phyloP scores from a whole-genome alignment of 805 yeast genomes.

The Schwanniomyces yamadae region DNA sequence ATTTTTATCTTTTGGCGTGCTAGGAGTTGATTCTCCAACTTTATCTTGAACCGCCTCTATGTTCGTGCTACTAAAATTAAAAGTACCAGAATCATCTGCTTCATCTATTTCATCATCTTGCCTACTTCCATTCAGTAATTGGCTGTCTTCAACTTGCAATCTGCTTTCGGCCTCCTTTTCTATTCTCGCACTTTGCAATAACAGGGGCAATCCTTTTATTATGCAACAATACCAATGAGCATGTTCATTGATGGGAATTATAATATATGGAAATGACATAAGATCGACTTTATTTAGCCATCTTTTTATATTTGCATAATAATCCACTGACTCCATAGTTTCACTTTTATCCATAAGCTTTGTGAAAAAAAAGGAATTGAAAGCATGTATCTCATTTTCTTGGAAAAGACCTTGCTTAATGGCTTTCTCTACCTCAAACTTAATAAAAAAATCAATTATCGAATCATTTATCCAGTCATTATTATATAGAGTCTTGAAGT shows the following conservation, averaged over 20 bases:
- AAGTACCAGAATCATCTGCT: background rate
- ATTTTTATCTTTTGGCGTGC: background rate
- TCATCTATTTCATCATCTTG: background rate
- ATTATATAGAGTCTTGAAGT: constrained; percentile 74
- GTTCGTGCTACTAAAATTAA: background rate
- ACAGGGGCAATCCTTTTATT: constrained; percentile 51
- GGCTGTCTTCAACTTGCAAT: background rate
- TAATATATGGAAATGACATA: constrained; percentile 54
- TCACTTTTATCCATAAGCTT: constrained; percentile 45
- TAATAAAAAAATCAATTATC: constrained; percentile 79
- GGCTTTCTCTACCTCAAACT: constrained; percentile 48
- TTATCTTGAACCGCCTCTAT: constrained; percentile 3
- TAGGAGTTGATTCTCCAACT: background rate
- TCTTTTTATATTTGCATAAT: constrained; percentile 63
- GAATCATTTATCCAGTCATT: constrained; percentile 90
- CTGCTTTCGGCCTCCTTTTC: constrained; percentile 5
- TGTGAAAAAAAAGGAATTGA: constrained; percentile 83
- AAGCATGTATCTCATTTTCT: constrained; percentile 48
- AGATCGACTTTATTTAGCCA: constrained; percentile 76
- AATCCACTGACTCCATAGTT: constrained; percentile 22
- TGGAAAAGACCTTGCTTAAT: constrained; percentile 20
- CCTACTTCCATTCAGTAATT: background rate
- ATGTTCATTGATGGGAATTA: constrained; percentile 79
- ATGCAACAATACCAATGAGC: constrained; percentile 89
- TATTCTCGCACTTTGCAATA: constrained; percentile 15